Conservation (phyloP, 768 basidiomycete genomes). For the Mycena alexandri region DNA sequence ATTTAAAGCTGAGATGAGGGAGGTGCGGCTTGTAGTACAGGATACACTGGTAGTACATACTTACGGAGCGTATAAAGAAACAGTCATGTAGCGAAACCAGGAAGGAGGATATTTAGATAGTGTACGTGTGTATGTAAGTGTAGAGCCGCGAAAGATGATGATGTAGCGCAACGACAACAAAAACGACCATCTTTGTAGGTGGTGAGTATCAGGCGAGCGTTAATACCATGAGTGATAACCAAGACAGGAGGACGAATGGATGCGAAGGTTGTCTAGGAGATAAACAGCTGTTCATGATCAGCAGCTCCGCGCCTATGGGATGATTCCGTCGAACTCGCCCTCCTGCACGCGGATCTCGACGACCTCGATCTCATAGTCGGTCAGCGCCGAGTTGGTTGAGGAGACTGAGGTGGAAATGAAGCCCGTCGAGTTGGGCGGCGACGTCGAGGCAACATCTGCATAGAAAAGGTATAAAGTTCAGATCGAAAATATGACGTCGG, state of each 20-base stretch:
- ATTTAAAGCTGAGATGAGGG: background rate
- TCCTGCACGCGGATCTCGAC: conserved; percentile 89
- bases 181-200: no score
- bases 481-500: conserved; percentile 35
- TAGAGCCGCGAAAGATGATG: conserved; percentile 1
- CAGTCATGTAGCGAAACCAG: background rate
- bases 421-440: conserved; percentile 77
- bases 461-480: conserved; percentile 8
- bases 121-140: background rate
- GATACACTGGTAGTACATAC: conserved; percentile 28
- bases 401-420: conserved; percentile 78
- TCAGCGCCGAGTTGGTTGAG: conserved; percentile 73
- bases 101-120: no score
- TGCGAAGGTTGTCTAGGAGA: no score
- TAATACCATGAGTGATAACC: background rate
- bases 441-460: conserved; percentile 85
- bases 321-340: conserved; percentile 81
- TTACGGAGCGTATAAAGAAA: conserved; percentile 7
- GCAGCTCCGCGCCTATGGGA: conserved; percentile 58
- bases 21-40: background rate
- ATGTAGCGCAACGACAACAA: background rate
- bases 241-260: background rate
- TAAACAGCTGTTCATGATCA: no score
- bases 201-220: background rate
- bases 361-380: conserved; percentile 88